phyloP scores from a whole-genome alignment of 2,329 filamentous ascomycete species.

The Colletotrichum eremochloae region DNA sequence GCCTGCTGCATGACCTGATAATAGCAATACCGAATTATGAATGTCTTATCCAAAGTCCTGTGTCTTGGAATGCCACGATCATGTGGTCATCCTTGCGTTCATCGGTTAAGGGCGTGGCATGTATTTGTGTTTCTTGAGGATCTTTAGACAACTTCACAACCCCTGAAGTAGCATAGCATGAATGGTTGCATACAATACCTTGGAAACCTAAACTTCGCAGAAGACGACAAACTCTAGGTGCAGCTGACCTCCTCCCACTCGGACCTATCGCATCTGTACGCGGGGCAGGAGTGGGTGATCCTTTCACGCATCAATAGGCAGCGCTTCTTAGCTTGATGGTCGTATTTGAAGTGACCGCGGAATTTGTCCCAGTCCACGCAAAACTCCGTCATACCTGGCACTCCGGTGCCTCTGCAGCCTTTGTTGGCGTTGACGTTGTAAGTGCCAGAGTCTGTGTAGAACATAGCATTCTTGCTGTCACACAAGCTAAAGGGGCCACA shows the following conservation, averaged over 20 bases:
- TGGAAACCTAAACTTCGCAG: too few species aligned
- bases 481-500: not conserved
- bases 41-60: too few species aligned
- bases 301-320: not conserved
- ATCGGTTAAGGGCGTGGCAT: too few species aligned
- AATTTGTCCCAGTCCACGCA: not conserved
- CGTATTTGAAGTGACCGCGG: not conserved
- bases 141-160: too few species aligned
- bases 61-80: too few species aligned
- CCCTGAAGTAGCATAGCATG: too few species aligned
- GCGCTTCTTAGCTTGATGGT: not conserved
- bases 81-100: too few species aligned
- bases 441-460: not conserved
- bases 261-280: not conserved
- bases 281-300: constrained; percentile 38
- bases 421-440: not conserved
- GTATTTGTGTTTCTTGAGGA: too few species aligned
- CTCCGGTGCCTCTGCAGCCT: not conserved
- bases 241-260: not conserved
- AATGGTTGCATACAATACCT: too few species aligned
- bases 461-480: not conserved
- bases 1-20: too few species aligned
- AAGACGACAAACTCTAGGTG: not conserved
- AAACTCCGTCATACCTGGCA: not conserved
- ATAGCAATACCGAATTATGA: too few species aligned